Conservation (phyloP, 2,329 filamentous ascomycete genomes). For the Fusarium protoensiforme region DNA sequence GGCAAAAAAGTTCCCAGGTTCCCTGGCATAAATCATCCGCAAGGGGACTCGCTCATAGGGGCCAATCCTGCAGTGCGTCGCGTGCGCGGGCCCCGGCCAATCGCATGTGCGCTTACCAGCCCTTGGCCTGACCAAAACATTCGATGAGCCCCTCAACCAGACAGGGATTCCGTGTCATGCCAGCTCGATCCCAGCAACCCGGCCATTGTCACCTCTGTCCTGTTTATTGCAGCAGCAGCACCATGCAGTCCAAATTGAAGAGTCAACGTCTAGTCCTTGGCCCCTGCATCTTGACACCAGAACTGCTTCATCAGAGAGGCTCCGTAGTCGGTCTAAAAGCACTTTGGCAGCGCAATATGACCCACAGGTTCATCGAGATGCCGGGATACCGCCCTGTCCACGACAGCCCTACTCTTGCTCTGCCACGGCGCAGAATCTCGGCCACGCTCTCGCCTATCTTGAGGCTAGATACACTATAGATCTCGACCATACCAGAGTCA, state of each 20-base stretch:
- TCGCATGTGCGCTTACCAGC: conserved; percentile 10
- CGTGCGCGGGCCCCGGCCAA: conserved; percentile 25
- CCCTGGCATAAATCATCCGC: neutral
- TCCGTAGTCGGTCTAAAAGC: neutral
- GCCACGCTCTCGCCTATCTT: conserved; percentile 35
- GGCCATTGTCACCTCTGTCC: neutral
- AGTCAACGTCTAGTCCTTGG: neutral
- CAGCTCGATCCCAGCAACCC: conserved; percentile 7
- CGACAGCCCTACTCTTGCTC: neutral
- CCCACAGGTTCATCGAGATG: conserved; percentile 2
- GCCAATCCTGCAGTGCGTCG: conserved; percentile 25
- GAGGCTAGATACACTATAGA: conserved; percentile 7
- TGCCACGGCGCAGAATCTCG: neutral
- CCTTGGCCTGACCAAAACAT: conserved; percentile 31
- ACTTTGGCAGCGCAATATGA: neutral
- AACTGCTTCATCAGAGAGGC: neutral
- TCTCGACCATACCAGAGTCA: neutral
- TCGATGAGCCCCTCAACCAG: conserved; percentile 22
- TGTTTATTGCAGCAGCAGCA: neutral
- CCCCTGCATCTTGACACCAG: neutral
- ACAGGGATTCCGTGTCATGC: conserved; percentile 15
- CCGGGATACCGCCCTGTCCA: neutral
- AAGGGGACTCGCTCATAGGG: conserved; percentile 1
- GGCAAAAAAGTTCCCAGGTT: conserved; percentile 8
- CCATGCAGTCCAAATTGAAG: neutral